Base-by-base conservation (phyloP, 352 stramenopile species). In the Elongisporangium undulatum region DNA sequence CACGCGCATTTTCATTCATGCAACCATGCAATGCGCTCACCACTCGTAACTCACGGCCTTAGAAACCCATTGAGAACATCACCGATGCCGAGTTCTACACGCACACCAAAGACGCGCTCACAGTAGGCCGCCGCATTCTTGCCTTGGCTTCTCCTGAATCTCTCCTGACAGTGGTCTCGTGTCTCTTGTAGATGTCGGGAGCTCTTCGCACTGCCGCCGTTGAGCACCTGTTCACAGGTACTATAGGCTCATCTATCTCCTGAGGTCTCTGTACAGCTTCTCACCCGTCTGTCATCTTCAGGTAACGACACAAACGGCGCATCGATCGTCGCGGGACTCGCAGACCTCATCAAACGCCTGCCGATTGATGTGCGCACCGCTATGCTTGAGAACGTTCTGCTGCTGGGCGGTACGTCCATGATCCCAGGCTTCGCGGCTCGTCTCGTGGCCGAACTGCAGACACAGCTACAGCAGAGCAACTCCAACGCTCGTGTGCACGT, bases 331-430 rank as follows among this genome's bases (percentile, higher is more conserved):
- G 73, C 75, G 17, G 79, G 68, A 16, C 66, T 95, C 22, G 45
- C 77, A 51, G 67, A 88, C 10, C 38, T 87, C 4, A 52, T 90
- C 2, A 76, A 79, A 52, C 86, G 80, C 48, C 50, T 75, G 0
- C 84, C 86, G 0, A 55, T 95, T 24, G 86, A 95, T 56, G 70
- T 90, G 21, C 75, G 82, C 48, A 65, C 67, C 0, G 69, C 81
- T 13, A 77, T 92, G 71, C 62, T 87, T n/a, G 71, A 83, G 51
- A 94, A 90, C 56, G 41, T 95, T n/a, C 58, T 95, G 7, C 68
- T 92, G 15, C 64, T 93, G 21, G 86, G 86, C 23, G 86, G 86
- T 45, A 78, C 74, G 3, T 71, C 77, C 38, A 95, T 95, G 86
- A 71, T 95, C 56, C 2, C 48, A 90, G 82, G 82, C 8, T 85